Evolutionary conservation across 176 grass and related monocot species (phyloP).

Genomic region (Triticum timopheevii): DNA sequence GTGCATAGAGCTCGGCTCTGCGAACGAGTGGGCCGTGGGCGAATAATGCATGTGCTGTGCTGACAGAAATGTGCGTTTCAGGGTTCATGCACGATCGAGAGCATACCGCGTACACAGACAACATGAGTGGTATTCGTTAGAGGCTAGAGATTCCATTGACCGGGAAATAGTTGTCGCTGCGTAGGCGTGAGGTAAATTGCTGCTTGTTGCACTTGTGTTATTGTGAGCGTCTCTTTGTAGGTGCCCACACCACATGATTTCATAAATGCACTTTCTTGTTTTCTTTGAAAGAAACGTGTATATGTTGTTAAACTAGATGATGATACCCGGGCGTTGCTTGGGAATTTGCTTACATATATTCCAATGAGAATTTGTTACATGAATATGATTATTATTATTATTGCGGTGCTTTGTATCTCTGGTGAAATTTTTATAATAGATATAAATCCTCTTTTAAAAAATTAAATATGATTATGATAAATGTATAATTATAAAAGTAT

Average conservation of each 20-base stretch:
- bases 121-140: not conserved
- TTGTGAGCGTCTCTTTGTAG: not conserved
- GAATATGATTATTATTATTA: too few species aligned
- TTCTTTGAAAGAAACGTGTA: not conserved
- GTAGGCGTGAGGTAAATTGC: not conserved
- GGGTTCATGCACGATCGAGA: not conserved
- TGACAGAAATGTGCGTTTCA: not conserved
- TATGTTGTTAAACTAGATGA: too few species aligned
- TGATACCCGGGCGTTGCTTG: too few species aligned
- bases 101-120: slow-evolving; percentile 4
- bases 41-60: slow-evolving; percentile 6
- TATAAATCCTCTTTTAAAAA: too few species aligned
- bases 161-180: not conserved
- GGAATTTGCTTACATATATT: too few species aligned
- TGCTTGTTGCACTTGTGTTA: not conserved
- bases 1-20: not conserved
- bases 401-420: too few species aligned
- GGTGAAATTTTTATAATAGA: too few species aligned
- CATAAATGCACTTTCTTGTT: not conserved
- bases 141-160: slow-evolving; percentile 36
- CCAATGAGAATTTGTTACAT: too few species aligned
- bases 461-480: too few species aligned
- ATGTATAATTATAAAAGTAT: too few species aligned
- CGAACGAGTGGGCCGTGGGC: not conserved
- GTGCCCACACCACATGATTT: not conserved